phyloP scores from a whole-genome alignment of 78 protist species.

The Polysphondylium violaceum region DNA sequence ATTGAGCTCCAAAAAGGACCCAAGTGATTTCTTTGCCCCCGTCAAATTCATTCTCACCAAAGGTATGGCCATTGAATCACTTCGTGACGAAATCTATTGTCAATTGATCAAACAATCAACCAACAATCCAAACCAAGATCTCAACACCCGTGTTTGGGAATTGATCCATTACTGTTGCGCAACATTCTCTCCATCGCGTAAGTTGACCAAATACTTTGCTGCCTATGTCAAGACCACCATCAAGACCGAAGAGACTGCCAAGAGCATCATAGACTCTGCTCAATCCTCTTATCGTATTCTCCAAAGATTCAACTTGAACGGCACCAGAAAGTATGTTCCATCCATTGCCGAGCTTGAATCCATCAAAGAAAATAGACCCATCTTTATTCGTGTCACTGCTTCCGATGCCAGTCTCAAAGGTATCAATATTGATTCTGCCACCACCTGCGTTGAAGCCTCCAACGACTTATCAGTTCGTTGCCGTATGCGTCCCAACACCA shows the following conservation, averaged over 20 bases:
- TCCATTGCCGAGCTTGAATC: slow-evolving; percentile 62
- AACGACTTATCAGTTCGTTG: slow-evolving; percentile 49
- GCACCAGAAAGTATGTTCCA: slow-evolving; percentile 62
- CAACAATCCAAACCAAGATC: slow-evolving; percentile 49
- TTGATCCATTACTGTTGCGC: slow-evolving; percentile 51
- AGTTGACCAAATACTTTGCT: slow-evolving; percentile 35
- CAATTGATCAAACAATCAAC: slow-evolving; percentile 80
- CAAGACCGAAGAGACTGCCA: slow-evolving; percentile 20
- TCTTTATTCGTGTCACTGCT: slow-evolving; percentile 53
- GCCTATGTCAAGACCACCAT: slow-evolving; percentile 48
- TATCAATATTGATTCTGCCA: slow-evolving; percentile 66
- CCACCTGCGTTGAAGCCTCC: slow-evolving; percentile 47
- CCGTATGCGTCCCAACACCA: slow-evolving; percentile 13
- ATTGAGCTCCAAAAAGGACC: slow-evolving; percentile 29
- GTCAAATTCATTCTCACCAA: slow-evolving; percentile 72
- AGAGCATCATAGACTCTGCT: slow-evolving; percentile 63
- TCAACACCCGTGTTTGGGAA: slow-evolving; percentile 73
- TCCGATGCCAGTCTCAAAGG: slow-evolving; percentile 59
- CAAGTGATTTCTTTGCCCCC: slow-evolving; percentile 40
- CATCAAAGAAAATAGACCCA: slow-evolving; percentile 61
- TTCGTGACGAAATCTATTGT: slow-evolving; percentile 81
- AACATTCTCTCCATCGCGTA: slow-evolving; percentile 63
- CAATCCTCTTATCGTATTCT: slow-evolving; percentile 9
- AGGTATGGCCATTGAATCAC: slow-evolving; percentile 42
- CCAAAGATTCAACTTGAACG: slow-evolving; percentile 41